These are phyloP conservation scores for Alternaria panax DNA, from an alignment of 2,329 filamentous ascomycete species.

Conservation along the genomic window DNA sequence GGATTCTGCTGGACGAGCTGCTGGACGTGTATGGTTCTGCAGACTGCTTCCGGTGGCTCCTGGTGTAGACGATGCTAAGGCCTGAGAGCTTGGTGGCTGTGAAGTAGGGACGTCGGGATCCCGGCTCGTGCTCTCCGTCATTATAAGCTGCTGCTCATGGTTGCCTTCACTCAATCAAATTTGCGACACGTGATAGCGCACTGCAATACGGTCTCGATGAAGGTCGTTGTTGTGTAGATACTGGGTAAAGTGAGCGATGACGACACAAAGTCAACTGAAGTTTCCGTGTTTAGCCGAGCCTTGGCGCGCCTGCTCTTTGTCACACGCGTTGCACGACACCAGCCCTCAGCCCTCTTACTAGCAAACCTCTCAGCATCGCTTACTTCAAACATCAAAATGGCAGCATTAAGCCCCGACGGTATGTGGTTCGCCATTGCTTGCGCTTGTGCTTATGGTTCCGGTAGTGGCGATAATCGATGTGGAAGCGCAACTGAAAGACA, in stretches of 20 bases:
- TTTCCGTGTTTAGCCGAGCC: slow-evolving; percentile 25
- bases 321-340: slow-evolving; percentile 5
- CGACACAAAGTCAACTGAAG: slow-evolving; percentile 21
- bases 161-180: slow-evolving; percentile 5
- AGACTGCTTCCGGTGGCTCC: slow-evolving; percentile 19
- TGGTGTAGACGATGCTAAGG: slow-evolving; percentile 19
- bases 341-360: not conserved
- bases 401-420: slow-evolving; percentile 16
- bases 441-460: slow-evolving; percentile 2
- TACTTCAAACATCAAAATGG: slow-evolving; percentile 12
- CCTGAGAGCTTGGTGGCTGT: slow-evolving; percentile 32
- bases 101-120: slow-evolving; percentile 29
- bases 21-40: slow-evolving; percentile 25
- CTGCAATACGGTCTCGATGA: slow-evolving; percentile 13
- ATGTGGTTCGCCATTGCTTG: not conserved
- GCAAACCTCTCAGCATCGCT: slow-evolving; percentile 2
- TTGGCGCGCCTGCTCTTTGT: slow-evolving; percentile 21
- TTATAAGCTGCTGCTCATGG: slow-evolving; percentile 29
- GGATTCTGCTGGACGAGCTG: slow-evolving; percentile 27
- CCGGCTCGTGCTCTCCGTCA: slow-evolving; percentile 38
- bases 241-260: slow-evolving; percentile 18
- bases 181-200: slow-evolving; percentile 22
- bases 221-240: slow-evolving; percentile 14
- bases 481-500: slow-evolving; percentile 64
- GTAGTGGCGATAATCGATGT: slow-evolving; percentile 30